Evolutionary conservation across 1,139 yeast species (phyloP), one percentile per base, ranked within the genome.

Genomic region (Saccharomycopsis hybrid): DNA sequence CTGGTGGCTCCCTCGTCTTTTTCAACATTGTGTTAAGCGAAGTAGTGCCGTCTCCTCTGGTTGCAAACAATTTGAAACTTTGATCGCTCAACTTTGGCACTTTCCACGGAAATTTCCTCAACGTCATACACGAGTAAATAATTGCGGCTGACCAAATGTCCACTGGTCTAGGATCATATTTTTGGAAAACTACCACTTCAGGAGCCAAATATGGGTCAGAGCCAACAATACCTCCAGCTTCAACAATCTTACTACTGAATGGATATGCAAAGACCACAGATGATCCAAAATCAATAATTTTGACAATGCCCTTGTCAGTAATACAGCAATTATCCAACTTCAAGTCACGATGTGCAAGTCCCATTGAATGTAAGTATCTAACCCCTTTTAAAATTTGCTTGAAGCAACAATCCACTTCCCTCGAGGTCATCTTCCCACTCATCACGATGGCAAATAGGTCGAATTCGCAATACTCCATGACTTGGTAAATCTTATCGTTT

Each of bases 161-260:
- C 7, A 90, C 95, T 2, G 89, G 86, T 61, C 86, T 88, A 2
- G 98, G 97, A 63, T 90, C 95, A 63, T 90, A 92, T 33, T 82
- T 77, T 51, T 80, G 76, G 50, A 78, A 77, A 33, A 76, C 77
- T 3, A 70, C 65, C 58, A 90, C 97, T 65, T 92, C 99, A 0
- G 99, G 98, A 1, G 98, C 97, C 61, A 92, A 75, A 63, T 92
- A 92, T 3, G 99, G 99, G 67, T 94, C 99, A 7, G 96, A 87
- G 4, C 99, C 99, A 49, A 92, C 97, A 56, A 92, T 84, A 4
- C 98, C 98, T 58, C 85, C 90, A 47, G 96, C 90, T 59, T 78
- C 76, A 43, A 88, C 88, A 47, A 87, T 74, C 47, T 77, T 78
- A 48, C 78, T 80, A 60, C 89, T 94, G 65, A 85, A 86, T 1